phyloP scores from a whole-genome alignment of 306 rosid genomes.

The Cicer yamashitae region DNA sequence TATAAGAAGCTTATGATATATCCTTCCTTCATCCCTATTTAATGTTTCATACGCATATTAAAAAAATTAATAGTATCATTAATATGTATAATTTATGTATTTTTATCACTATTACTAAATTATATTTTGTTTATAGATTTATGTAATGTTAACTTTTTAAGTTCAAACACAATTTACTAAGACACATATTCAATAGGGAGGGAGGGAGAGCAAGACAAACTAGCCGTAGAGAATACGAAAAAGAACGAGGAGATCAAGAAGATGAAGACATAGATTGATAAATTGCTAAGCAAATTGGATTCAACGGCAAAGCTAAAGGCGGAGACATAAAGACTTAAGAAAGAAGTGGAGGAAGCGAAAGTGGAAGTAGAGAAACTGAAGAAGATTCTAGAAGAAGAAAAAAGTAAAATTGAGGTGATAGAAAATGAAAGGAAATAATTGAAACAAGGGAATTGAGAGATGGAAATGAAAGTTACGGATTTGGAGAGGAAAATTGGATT shows the following conservation, averaged over 20 bases:
- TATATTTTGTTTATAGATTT: no score
- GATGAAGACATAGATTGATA: constrained; percentile 52
- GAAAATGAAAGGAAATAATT: constrained; percentile 58
- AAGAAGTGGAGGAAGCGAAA: constrained; percentile 51
- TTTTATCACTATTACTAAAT: no score
- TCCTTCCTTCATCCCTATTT: no score
- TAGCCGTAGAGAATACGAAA: constrained; percentile 49
- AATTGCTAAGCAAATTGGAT: constrained; percentile 40
- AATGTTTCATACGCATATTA: no score
- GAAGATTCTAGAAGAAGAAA: constrained; percentile 52
- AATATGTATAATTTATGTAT: no score
- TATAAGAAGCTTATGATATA: no score
- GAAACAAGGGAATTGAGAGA: constrained; percentile 54
- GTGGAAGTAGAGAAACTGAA: constrained; percentile 47
- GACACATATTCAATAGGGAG: no score
- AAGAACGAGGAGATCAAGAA: constrained; percentile 50
- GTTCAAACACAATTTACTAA: no score
- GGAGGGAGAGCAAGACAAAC: constrained; percentile 46
- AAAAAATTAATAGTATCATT: no score
- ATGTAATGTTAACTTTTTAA: no score
- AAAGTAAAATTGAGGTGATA: constrained; percentile 42
- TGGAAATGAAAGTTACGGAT: constrained; percentile 69
- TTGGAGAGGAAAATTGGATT: constrained; percentile 71
- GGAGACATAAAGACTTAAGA: constrained; percentile 57
- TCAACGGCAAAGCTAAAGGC: constrained; percentile 60